phyloP scores from a whole-genome alignment of 345 rosid species.

The Clausena lansium region DNA sequence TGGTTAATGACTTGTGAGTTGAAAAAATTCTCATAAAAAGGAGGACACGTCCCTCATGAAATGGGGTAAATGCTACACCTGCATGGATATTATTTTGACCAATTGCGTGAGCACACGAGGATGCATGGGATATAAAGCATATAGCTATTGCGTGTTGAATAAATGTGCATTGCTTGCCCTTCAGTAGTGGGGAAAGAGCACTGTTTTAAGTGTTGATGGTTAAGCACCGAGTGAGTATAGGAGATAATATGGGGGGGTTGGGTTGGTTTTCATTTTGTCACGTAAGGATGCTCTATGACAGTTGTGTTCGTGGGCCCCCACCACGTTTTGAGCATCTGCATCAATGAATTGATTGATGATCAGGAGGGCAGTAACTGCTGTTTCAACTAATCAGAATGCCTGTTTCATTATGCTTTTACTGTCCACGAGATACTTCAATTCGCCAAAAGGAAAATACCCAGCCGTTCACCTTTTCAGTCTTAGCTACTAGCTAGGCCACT shows the following conservation, averaged over 20 bases:
- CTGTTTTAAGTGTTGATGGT: neutral
- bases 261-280: neutral
- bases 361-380: conserved; percentile 8
- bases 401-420: neutral
- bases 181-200: conserved; percentile 18
- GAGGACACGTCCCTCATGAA: conserved; percentile 63
- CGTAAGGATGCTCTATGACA: conserved; percentile 6
- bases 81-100: conserved; percentile 26
- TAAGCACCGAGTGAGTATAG: neutral
- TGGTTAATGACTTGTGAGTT: conserved; percentile 6
- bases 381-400: neutral
- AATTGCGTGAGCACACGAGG: conserved; percentile 64
- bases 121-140: neutral
- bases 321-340: conserved; percentile 1
- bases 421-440: neutral
- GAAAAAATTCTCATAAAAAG: conserved; percentile 26
- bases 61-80: conserved; percentile 58
- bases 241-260: neutral
- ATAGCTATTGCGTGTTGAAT: conserved; percentile 6
- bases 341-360: neutral
- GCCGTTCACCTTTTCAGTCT: neutral
- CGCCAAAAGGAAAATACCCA: neutral
- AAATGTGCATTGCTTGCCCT: conserved; percentile 16
- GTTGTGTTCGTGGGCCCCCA: conserved; percentile 6
- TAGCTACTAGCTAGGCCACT: neutral